phyloP scores from a whole-genome alignment of 306 rosid genomes.

The Mimosa pudica region DNA sequence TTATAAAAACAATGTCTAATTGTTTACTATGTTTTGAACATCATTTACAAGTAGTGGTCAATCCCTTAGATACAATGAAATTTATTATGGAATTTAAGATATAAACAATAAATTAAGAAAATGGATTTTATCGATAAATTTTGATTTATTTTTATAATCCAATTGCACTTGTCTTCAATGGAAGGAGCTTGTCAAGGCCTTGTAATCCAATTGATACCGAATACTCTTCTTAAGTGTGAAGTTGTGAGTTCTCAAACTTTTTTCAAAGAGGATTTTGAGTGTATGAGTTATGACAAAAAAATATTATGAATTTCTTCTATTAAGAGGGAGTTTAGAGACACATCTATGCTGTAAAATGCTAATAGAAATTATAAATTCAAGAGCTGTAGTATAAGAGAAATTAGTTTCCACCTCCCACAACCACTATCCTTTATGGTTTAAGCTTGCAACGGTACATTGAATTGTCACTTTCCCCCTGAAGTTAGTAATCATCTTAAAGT shows the following conservation, averaged over 20 bases:
- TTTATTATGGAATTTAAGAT: background rate
- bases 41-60: background rate
- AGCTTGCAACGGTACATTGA: background rate
- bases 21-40: background rate
- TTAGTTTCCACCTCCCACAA: background rate
- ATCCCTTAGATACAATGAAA: background rate
- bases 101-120: background rate
- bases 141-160: background rate
- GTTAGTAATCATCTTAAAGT: too few species aligned
- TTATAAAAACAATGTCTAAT: slow-evolving; percentile 2
- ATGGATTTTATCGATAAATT: background rate
- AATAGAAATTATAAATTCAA: background rate
- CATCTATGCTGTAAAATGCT: background rate
- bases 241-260: too few species aligned
- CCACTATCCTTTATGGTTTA: background rate
- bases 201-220: too few species aligned
- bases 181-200: background rate
- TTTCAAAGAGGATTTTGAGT: too few species aligned
- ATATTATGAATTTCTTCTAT: background rate
- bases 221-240: too few species aligned
- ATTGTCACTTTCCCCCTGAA: background rate
- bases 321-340: background rate
- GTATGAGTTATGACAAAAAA: background rate
- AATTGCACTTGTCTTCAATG: background rate
- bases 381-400: background rate